A percentile compares a stretch with the other conserved stretches of the same genome.
Evolutionary conservation across 768 basidiomycete species (phyloP).

Genomic region (Pulveroboletus sp.): DNA sequence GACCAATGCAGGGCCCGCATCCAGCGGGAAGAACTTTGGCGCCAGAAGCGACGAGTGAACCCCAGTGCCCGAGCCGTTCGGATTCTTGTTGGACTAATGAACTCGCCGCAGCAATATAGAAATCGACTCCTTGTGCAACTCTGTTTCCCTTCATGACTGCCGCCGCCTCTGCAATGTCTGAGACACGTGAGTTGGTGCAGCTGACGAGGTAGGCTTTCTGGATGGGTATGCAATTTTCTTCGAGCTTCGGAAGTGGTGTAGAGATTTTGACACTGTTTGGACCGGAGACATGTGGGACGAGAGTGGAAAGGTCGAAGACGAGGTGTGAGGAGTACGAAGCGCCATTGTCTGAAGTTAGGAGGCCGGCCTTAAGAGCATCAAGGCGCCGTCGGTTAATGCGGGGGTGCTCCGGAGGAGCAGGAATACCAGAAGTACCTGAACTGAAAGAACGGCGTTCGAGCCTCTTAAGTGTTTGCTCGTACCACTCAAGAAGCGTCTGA

Average conservation of each 20-base stretch:
- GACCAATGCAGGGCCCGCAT: conserved; percentile 96
- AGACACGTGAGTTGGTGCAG: conserved; percentile 95
- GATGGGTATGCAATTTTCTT: conserved; percentile 68
- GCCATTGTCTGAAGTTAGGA: conserved; percentile 64
- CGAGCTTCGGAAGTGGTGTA: conserved; percentile 85
- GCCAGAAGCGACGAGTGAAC: conserved; percentile 75
- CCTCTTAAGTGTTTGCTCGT: conserved; percentile 66
- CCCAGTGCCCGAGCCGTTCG: conserved; percentile 85
- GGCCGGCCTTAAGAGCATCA: conserved; percentile 50
- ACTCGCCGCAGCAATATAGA: conserved; percentile 95
- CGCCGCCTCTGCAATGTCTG: conserved; percentile 90
- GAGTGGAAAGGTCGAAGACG: conserved; percentile 85
- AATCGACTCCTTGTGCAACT: conserved; percentile 87
- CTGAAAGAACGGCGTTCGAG: conserved; percentile 75
- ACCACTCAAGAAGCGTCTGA: conserved; percentile 77
- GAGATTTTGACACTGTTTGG: conserved; percentile 97
- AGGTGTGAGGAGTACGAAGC: conserved; percentile 86
- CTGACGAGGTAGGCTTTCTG: conserved; percentile 98
- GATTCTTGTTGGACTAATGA: conserved; percentile 89
- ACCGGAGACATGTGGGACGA: conserved; percentile 93
- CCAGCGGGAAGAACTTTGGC: conserved; percentile 92
- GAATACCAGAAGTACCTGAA: conserved; percentile 43
- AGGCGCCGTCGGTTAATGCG: conserved; percentile 77
- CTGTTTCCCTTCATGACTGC: conserved; percentile 77
- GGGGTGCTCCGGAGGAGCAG: conserved; percentile 74